These are phyloP conservation scores for Pinus tabuliformis DNA, from an alignment of 75 land plant genomes.

Conservation along the genomic window DNA sequence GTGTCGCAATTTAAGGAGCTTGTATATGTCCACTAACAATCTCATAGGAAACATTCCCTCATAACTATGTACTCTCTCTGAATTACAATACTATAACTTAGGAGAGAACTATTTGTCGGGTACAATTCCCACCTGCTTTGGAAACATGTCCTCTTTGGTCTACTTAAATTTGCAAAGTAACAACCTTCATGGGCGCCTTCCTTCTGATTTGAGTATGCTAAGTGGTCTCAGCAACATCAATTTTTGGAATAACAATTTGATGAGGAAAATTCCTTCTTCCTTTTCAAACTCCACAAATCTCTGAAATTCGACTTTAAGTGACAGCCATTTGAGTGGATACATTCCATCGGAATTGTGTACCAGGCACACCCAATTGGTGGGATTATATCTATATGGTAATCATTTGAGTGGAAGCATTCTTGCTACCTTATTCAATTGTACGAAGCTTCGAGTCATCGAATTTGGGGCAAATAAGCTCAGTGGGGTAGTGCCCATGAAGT, in stretches of 20 bases:
- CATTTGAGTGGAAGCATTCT: slow-evolving; percentile 7
- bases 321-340: not conserved
- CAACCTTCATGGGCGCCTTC: too few relatives aligned
- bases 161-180: too few relatives aligned
- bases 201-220: too few relatives aligned
- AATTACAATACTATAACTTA: too few relatives aligned
- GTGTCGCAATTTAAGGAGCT: too few relatives aligned
- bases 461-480: not conserved
- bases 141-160: not conserved
- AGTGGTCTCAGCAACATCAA: too few relatives aligned
- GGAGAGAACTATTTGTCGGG: too few relatives aligned
- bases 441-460: not conserved
- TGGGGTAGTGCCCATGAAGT: not conserved
- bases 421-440: not conserved
- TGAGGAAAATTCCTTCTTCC: not conserved
- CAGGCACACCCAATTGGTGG: not conserved
- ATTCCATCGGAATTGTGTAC: not conserved
- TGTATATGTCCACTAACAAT: too few relatives aligned
- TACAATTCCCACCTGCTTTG: too few relatives aligned
- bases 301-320: slow-evolving; percentile 6
- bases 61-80: too few relatives aligned
- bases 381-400: not conserved
- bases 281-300: slow-evolving; percentile 15
- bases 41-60: too few relatives aligned
- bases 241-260: not conserved